Evolutionary conservation across 1,139 yeast species (phyloP), one percentile per base, ranked within the genome.

Genomic region (Arxiozyma telluris): DNA sequence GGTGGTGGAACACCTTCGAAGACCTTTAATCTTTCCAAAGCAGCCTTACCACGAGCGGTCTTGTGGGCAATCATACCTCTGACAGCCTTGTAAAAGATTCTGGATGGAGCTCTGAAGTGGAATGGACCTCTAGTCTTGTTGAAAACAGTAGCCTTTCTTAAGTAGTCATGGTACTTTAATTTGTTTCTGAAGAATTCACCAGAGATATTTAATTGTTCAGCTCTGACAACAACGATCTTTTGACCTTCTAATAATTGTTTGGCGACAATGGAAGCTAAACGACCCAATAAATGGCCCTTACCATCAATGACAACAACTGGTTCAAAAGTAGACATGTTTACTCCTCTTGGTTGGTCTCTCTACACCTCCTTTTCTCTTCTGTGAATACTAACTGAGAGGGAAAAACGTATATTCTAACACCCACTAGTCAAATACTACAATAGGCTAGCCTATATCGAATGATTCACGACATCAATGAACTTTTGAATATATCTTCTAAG

Each of bases 101-200:
- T 90, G 64, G 98, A 90, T 78, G 98, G 99, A 64, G 99, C 99
- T 82, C 98, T 93, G 96, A 93, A 93, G 78, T 93, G 99, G 98
- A 93, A 94, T 75, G 98, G 98, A 82, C 98, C 99, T 77, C 90
- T 88, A 72, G 83, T 85, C 82, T 90, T 90, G 96, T 93, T 93
- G 93, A 78, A 93, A 82, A 96, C 88, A 76, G 98, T 89, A 71
- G 95, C 87, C 85, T 93, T 93, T 86, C 98, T 91, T 79, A 93
- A 87, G 91, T 91, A 93, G 78, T 95, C 98, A 79, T 91, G 97
- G 93, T 89, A 93, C 88, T 93, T 93, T 79, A 91, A 86, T 83
- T 93, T 93, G 86, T 93, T 90, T 84, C 98, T 91, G 96, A 93
- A 93, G 78, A 93, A 90, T 81, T 93, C 98, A 77, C 98, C 98